Evolutionary conservation across 129 eudicot genomes (phyloP).

Genomic region (Chrysanthemum lavandulifolium): DNA sequence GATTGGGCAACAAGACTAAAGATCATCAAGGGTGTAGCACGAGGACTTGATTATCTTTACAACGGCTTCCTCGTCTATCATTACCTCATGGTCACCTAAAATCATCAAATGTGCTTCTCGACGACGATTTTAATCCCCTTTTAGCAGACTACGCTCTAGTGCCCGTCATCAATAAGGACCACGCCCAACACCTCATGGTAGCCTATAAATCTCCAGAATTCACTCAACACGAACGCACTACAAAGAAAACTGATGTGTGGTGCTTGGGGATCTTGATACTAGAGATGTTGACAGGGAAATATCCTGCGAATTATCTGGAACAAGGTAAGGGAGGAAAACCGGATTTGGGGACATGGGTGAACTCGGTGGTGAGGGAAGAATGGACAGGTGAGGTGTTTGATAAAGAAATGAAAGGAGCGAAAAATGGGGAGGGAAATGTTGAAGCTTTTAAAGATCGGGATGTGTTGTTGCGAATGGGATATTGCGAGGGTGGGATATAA

Average conservation of each 20-base stretch:
- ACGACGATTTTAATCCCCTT: slow-evolving; percentile 39
- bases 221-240: slow-evolving; percentile 35
- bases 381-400: slow-evolving; percentile 59
- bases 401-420: slow-evolving; percentile 44
- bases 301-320: slow-evolving; percentile 43
- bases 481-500: slow-evolving; percentile 48
- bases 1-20: slow-evolving; percentile 65
- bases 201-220: slow-evolving; percentile 73
- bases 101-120: slow-evolving; percentile 62
- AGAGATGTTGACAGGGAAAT: slow-evolving; percentile 54
- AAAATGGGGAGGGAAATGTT: slow-evolving; percentile 46
- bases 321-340: slow-evolving; percentile 45
- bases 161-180: slow-evolving; percentile 50
- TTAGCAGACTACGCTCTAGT: slow-evolving; percentile 49
- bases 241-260: slow-evolving; percentile 61
- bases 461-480: slow-evolving; percentile 54
- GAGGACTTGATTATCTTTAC: slow-evolving; percentile 57
- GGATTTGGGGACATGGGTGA: slow-evolving; percentile 57
- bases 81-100: slow-evolving; percentile 81
- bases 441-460: slow-evolving; percentile 50
- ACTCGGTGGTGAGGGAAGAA: slow-evolving; percentile 50
- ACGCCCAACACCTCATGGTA: slow-evolving; percentile 52
- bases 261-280: slow-evolving; percentile 65
- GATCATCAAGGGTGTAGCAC: slow-evolving; percentile 66
- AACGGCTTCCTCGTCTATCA: slow-evolving; percentile 40